Evolutionary conservation across 2,329 filamentous ascomycete genomes (phyloP).

Genomic region (Microdochium nivale): DNA sequence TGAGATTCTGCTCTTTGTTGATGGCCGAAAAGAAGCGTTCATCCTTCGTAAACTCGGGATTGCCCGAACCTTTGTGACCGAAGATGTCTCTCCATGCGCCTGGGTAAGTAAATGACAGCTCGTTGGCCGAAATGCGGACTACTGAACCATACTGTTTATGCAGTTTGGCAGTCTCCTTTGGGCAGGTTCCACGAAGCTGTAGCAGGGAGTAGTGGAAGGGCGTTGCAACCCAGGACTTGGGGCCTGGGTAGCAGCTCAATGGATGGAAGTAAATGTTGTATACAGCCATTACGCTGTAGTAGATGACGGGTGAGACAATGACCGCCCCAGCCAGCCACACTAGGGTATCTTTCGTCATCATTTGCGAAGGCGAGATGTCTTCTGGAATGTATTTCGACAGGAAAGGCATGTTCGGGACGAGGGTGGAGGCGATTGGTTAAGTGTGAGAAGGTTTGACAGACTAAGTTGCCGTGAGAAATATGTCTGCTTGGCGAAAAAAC

Average conservation of each 20-base stretch:
- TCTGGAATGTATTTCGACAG: not conserved
- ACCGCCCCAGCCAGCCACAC: not conserved
- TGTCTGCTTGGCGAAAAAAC: too few species aligned
- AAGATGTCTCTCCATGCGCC: not conserved
- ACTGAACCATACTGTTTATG: not conserved
- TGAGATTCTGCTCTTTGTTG: conserved; percentile 15
- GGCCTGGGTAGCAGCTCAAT: not conserved
- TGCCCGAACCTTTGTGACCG: conserved; percentile 3
- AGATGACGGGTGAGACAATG: not conserved
- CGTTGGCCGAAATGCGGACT: not conserved
- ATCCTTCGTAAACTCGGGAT: conserved; percentile 20
- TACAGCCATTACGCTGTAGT: not conserved
- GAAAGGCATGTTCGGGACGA: not conserved
- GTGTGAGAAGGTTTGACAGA: too few species aligned
- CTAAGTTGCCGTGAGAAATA: too few species aligned
- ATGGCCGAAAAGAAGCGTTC: conserved; percentile 16
- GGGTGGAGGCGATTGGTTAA: too few species aligned
- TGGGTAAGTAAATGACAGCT: not conserved
- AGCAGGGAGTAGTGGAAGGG: not conserved
- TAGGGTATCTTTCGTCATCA: not conserved
- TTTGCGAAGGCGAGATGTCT: not conserved
- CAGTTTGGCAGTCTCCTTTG: not conserved
- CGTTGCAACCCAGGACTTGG: not conserved
- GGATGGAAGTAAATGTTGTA: conserved; percentile 1
- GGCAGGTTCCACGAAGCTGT: conserved; percentile 2